Evolutionary conservation across 306 rosid genomes (phyloP).

Genomic region (Leucaena leucocephala): DNA sequence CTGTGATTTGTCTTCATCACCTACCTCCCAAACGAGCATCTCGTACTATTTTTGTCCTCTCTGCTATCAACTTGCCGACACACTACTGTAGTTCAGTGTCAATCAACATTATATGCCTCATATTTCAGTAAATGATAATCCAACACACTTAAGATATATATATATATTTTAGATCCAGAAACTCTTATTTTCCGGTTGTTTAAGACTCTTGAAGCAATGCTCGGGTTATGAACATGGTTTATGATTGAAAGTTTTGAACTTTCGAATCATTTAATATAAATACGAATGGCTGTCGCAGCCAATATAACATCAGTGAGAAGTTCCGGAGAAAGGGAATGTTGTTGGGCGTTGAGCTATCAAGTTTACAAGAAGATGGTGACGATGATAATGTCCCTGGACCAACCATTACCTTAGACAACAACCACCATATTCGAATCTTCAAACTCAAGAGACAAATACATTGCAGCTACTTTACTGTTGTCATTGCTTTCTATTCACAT

Average conservation of each 20-base stretch:
- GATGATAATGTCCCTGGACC: conserved; percentile 48
- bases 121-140: conserved; percentile 5
- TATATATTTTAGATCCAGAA: background rate
- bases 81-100: background rate
- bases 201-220: background rate
- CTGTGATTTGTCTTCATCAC: background rate
- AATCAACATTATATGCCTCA: background rate
- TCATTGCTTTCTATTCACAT: conserved; percentile 45
- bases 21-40: background rate
- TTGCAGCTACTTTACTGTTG: conserved; percentile 44
- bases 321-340: conserved; percentile 15
- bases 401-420: conserved; percentile 48
- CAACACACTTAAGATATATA: background rate
- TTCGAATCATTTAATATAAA: background rate
- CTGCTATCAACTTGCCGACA: conserved; percentile 1
- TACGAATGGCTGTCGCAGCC: background rate
- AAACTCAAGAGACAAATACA: conserved; percentile 68
- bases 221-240: background rate
- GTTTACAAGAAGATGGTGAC: conserved; percentile 35
- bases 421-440: conserved; percentile 64
- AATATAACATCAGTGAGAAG: conserved; percentile 4
- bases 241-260: conserved; percentile 13
- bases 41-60: conserved; percentile 10
- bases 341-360: conserved; percentile 42
- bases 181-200: too few species aligned